Conservation (phyloP, 768 basidiomycete genomes). For the Xerocomellus intermedius region DNA sequence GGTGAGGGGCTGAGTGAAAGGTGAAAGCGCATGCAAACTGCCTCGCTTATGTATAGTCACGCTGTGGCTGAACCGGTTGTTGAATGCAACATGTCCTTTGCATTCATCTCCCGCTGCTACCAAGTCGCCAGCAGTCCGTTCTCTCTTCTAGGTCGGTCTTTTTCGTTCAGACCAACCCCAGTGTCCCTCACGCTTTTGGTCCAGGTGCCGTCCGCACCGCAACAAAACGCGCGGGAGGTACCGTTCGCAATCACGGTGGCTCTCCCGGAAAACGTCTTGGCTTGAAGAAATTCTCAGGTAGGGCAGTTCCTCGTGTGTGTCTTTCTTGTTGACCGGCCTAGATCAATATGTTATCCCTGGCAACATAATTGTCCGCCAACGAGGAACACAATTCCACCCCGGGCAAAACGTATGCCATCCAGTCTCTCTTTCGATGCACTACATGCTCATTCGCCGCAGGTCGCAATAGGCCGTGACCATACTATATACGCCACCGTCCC, state of each 20-base stretch:
- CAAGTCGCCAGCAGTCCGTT: conserved; percentile 47
- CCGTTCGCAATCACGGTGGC: conserved; percentile 88
- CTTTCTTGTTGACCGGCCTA: conserved; percentile 32
- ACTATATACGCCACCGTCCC: conserved; percentile 89
- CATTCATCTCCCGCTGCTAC: conserved; percentile 45
- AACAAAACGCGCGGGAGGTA: conserved; percentile 95
- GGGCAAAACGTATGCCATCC: conserved; percentile 80
- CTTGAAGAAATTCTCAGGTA: conserved; percentile 95
- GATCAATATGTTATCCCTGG: conserved; percentile 93
- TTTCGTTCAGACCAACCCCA: not conserved
- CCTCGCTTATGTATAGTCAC: conserved; percentile 8
- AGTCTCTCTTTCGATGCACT: not conserved
- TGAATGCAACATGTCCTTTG: conserved; percentile 12
- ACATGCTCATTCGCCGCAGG: conserved; percentile 44
- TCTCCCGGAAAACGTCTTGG: conserved; percentile 93
- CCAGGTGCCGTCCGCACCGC: conserved; percentile 81
- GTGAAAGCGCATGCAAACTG: not conserved
- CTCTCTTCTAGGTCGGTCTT: conserved; percentile 37
- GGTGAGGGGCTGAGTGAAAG: conserved; percentile 11
- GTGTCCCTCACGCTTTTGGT: not conserved
- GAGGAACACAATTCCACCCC: conserved; percentile 90
- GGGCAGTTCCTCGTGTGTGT: conserved; percentile 16
- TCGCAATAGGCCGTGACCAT: conserved; percentile 90
- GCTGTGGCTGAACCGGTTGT: conserved; percentile 11
- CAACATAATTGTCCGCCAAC: conserved; percentile 93